Conservation (phyloP, 495 filamentous ascomycete species). For the Neurospora pannonica region DNA sequence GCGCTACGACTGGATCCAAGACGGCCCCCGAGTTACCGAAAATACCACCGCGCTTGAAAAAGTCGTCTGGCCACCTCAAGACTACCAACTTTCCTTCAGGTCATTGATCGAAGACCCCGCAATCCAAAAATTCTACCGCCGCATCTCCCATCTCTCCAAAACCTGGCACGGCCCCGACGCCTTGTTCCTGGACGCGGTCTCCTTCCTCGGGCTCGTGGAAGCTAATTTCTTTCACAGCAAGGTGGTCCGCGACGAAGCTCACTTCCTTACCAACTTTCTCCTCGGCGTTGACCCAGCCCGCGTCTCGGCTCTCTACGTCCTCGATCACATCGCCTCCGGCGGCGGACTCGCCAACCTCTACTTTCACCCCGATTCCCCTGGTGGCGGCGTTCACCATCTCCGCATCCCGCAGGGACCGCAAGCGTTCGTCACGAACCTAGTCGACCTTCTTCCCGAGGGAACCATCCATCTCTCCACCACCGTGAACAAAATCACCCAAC, state of each 20-base stretch:
- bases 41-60: not conserved
- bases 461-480: not conserved
- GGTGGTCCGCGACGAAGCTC: slow-evolving; percentile 1
- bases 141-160: not conserved
- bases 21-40: slow-evolving; percentile 3
- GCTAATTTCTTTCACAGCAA: slow-evolving; percentile 9
- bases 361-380: slow-evolving; percentile 18
- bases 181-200: slow-evolving; percentile 19
- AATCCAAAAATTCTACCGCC: not conserved
- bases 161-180: slow-evolving; percentile 6
- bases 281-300: slow-evolving; percentile 34
- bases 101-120: not conserved
- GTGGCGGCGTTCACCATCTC: slow-evolving; percentile 8
- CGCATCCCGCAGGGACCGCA: slow-evolving; percentile 7
- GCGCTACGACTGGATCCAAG: slow-evolving; percentile 6
- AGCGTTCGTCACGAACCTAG: not conserved
- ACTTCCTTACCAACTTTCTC: slow-evolving; percentile 34
- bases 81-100: not conserved
- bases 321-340: slow-evolving; percentile 40
- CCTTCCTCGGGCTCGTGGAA: slow-evolving; percentile 19
- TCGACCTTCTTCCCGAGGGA: not conserved
- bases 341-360: slow-evolving; percentile 33
- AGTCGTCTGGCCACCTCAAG: not conserved
- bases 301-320: slow-evolving; percentile 36
- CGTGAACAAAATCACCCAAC: slow-evolving; percentile 3